Base-by-base conservation (phyloP, 352 stramenopile genomes). In the Globisporangium mamillatum region DNA sequence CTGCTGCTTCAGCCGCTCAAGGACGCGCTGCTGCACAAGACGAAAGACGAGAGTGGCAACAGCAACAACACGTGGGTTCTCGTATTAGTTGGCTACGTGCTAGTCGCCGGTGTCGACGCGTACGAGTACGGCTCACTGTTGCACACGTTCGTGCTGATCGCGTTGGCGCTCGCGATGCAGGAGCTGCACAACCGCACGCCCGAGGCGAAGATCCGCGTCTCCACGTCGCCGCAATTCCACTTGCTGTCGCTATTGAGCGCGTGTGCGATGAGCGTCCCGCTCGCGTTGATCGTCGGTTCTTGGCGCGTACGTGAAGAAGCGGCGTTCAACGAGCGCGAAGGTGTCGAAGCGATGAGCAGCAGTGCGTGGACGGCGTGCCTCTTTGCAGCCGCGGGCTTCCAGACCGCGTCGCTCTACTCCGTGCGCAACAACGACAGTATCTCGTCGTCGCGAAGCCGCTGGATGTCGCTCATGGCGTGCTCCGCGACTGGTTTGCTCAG, bases 121-220 rank as follows among this genome's bases (percentile, higher is more conserved):
- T 79, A 86, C 62, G 78, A 86, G 60, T 91, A 93, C 68, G 85
- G 85, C 44, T 81, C 85, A 14, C 69, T 93, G 24, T 50, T 91
- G 58, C 71, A 84, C 55, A 84, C 82, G 38, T 48, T 90, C 27
- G 4, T 76, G 59, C 73, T 93, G 10, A 73, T 91, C 9, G 81
- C 69, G 1, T 44, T 80, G 25, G 68, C 79, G 50, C 61, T 93
- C 59, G 80, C 60, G 7, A 76, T 84, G 68, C 73, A 66, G 52
- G 67, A 64, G 5, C 54, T 67, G 18, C 70, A 80, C 24, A 50
- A 64, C 52, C 56, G 50, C 48, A 75, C 75, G 44, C 36, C 60
- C 22, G 63, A 83, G 38, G 73, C 73, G 7, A 66, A 67, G 20
- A 18, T 83, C 16, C 72, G 67, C 16, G 50, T 74, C 22, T 59